Base-by-base conservation (phyloP, 352 stramenopile genomes). In the Phytophthora fragariaefolia region DNA sequence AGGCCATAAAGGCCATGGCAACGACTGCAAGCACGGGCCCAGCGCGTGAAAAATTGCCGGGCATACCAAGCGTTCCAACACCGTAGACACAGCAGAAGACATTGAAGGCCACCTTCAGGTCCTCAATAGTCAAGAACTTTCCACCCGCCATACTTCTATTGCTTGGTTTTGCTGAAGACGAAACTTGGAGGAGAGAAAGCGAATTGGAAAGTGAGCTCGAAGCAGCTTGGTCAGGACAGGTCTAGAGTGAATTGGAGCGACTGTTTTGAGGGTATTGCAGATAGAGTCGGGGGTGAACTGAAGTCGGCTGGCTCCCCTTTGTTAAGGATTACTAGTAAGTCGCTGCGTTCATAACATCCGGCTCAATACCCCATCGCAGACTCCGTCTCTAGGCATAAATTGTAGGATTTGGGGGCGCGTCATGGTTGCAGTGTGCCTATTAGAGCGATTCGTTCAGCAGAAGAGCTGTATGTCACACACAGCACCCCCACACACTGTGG, bases 1-100 rank as follows among this genome's bases (percentile, higher is more conserved):
- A 78, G 0, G 77, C 81, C 81, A 90, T 90, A 63, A 90, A 86
- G 18, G 77, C 55, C 43, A 86, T 76, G 20, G 74, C 78, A 36
- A 82, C 52, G 18, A 66, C 64, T 6, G 77, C 80, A 2, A 82
- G 32, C 8, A 54, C 24, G 8, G 61, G 61, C 6, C 60, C 60
- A 22, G 59, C 59, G 6, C 59, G 49, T 0, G 59, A 67, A 50
- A 67, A 67, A 23, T 67, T 67, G 17, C 59, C 59, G 59, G 59
- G 59, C 59, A 67, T 67, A 67, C 59, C 59, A 61, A 67, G 59
- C 22, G 59, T 67, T 42, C 59, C 59, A 27, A 67, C 59, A 15
- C 59, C 59, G 49, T 67, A 67, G 59, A 67, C 59, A 40, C 59
- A 67, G 59, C 59, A 67, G 50, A 67, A 67, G 50, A 68, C 60